These are phyloP conservation scores for Vigna hirtella DNA, from an alignment of 306 rosid genomes.

Conservation along the genomic window DNA sequence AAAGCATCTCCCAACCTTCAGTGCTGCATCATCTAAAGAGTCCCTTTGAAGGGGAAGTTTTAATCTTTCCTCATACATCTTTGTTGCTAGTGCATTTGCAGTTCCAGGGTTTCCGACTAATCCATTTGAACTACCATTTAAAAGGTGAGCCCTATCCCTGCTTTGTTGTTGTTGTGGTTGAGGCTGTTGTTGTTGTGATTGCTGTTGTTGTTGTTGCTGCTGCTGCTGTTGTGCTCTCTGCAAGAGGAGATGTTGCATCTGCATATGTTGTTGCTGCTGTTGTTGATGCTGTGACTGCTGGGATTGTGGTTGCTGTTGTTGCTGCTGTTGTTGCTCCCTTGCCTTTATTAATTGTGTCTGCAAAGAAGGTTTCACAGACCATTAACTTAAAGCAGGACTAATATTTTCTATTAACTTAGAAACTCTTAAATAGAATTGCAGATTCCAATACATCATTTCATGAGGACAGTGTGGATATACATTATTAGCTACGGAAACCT, in stretches of 20 bases:
- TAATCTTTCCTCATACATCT: slow-evolving; percentile 93
- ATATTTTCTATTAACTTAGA: not conserved
- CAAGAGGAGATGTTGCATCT: slow-evolving; percentile 72
- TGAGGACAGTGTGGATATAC: slow-evolving; percentile 3
- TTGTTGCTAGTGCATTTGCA: slow-evolving; percentile 91
- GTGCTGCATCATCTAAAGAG: slow-evolving; percentile 85
- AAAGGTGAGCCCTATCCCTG: slow-evolving; percentile 87
- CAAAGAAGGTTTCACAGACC: slow-evolving; percentile 41
- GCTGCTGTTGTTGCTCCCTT: slow-evolving; percentile 86
- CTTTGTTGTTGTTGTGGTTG: slow-evolving; percentile 72
- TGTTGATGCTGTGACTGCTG: slow-evolving; percentile 65
- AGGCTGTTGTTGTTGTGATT: slow-evolving; percentile 49
- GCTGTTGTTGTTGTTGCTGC: slow-evolving; percentile 62
- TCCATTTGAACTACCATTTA: slow-evolving; percentile 88
- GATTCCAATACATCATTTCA: slow-evolving; percentile 19
- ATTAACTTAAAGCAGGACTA: slow-evolving; percentile 45
- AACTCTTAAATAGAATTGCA: slow-evolving; percentile 12
- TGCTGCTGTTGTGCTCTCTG: slow-evolving; percentile 82
- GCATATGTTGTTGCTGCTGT: slow-evolving; percentile 82
- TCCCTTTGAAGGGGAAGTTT: slow-evolving; percentile 92
- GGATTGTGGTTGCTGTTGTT: slow-evolving; percentile 53
- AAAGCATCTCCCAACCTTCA: slow-evolving; percentile 65
- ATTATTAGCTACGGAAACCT: slow-evolving; percentile 21
- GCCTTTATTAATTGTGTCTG: slow-evolving; percentile 91
- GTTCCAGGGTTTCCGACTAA: slow-evolving; percentile 86